A percentile compares a stretch with the other conserved stretches of the same genome.
These are phyloP conservation scores for Bertia moriformis DNA, from an alignment of 2,329 filamentous ascomycete genomes.

Conservation along the genomic window DNA sequence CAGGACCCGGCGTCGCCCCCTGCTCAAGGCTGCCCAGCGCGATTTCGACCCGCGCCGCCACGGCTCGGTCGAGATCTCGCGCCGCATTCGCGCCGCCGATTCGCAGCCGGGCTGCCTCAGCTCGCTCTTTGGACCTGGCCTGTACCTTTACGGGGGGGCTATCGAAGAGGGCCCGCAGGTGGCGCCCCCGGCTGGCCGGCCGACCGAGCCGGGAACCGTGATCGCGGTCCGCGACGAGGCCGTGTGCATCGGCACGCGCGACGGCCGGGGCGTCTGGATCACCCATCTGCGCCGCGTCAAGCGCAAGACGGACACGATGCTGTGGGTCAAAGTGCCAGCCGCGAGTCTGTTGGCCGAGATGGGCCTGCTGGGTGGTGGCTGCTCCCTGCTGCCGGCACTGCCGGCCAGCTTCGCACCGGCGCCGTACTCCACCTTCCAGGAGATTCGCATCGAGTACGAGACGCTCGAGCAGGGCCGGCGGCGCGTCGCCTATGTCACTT, in stretches of 20 bases:
- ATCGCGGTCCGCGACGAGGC: conserved; percentile 19
- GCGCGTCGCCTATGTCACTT: conserved; percentile 21
- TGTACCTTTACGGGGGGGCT: conserved; percentile 24
- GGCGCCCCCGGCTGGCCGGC: conserved; percentile 5
- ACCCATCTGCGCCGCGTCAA: conserved; percentile 22
- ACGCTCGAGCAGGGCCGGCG: conserved; percentile 8
- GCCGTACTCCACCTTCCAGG: conserved; percentile 17
- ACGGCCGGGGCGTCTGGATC: conserved; percentile 24
- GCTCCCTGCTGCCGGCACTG: conserved; percentile 5
- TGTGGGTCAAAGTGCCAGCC: conserved; percentile 25
- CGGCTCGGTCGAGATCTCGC: conserved; percentile 19
- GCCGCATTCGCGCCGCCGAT: conserved; percentile 23
- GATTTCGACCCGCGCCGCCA: conserved; percentile 19
- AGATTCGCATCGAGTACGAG: conserved; percentile 21
- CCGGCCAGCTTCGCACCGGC: conserved; percentile 13
- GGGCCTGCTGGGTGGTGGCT: conserved; percentile 11
- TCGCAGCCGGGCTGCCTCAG: conserved; percentile 24
- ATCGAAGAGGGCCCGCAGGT: conserved; percentile 15
- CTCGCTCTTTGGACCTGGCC: conserved; percentile 15
- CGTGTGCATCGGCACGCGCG: conserved; percentile 19
- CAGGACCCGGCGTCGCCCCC: conserved; percentile 16
- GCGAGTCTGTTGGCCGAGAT: conserved; percentile 16
- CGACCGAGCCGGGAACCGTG: conserved; percentile 10
- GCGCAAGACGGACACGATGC: conserved; percentile 16
- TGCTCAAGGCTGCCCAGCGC: conserved; percentile 21